Evolutionary conservation across 257 asterid species (phyloP), one percentile per base, ranked within the genome.

Genomic region (Solanum dulcamara): DNA sequence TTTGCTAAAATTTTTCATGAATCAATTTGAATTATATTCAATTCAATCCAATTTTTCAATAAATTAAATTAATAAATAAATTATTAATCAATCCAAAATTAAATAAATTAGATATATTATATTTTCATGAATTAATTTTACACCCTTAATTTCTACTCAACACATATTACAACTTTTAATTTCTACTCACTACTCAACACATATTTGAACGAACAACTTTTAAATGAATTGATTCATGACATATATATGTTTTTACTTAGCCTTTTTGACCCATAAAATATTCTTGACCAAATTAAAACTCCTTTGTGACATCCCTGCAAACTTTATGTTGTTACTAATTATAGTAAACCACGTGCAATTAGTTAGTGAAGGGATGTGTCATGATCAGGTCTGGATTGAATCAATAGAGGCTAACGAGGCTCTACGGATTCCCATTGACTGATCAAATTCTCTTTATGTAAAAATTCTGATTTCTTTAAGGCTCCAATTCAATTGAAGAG

Each of bases 121-220:
- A 50, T 15, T 15, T 50, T 50, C 0, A 50, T 13, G 20, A 5
- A 7, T 6, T 46, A 48, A n/a, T n/a, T n/a, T n/a, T n/a, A n/a
- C n/a, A n/a, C n/a, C n/a, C n/a, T n/a, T n/a, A n/a, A n/a, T n/a
- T n/a, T n/a, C n/a, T n/a, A n/a, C n/a, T n/a, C n/a, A n/a, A n/a
- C n/a, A n/a, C n/a, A n/a, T n/a, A n/a, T n/a, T n/a, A 14, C 5
- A 1, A 3, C 17, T 1, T 2, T 11, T 1, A 44, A 2, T 2
- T 10, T 10, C 10, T 7, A 22, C 5, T 22, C 66, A 24, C 32
- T 12, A 30, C n/a, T 30, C 10, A 28, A 62, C 1, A 66, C 74
- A 66, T 2, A 6, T 30, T 66, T 66, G 74, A 66, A 66, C n/a
- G 12, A 6, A 66, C 74, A 30, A 30, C 24, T 30, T 30, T 7